phyloP scores from a whole-genome alignment of 2,329 filamentous ascomycete species.

The Blastomyces gilchristii region DNA sequence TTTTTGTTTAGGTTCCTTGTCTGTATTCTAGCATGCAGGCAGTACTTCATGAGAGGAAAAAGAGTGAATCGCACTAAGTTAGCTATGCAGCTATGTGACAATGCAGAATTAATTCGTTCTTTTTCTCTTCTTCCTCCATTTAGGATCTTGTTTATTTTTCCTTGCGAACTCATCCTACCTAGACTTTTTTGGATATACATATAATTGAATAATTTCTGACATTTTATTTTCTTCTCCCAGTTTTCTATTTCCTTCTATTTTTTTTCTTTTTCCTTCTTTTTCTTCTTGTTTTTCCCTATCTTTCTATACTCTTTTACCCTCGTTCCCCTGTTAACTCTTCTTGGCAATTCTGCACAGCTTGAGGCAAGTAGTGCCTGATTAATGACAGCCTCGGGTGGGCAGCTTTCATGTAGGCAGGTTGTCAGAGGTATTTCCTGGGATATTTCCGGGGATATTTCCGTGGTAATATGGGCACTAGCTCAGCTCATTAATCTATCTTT shows the following conservation, averaged over 20 bases:
- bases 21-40: slow-evolving; percentile 5
- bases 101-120: background rate
- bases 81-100: background rate
- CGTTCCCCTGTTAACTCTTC: background rate
- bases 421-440: no score
- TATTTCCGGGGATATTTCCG: no score
- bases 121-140: background rate
- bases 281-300: background rate
- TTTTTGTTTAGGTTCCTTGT: background rate
- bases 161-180: background rate
- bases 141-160: background rate
- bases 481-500: no score
- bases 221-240: background rate
- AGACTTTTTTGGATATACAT: background rate
- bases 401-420: no score
- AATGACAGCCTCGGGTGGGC: no score
- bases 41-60: slow-evolving; percentile 6
- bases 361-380: no score
- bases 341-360: background rate
- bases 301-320: background rate
- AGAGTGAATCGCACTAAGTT: background rate
- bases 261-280: no score
- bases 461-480: no score
- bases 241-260: no score
- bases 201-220: background rate